phyloP scores from a whole-genome alignment of 176 grass and related monocot species.

The Alloteropsis semialata region DNA sequence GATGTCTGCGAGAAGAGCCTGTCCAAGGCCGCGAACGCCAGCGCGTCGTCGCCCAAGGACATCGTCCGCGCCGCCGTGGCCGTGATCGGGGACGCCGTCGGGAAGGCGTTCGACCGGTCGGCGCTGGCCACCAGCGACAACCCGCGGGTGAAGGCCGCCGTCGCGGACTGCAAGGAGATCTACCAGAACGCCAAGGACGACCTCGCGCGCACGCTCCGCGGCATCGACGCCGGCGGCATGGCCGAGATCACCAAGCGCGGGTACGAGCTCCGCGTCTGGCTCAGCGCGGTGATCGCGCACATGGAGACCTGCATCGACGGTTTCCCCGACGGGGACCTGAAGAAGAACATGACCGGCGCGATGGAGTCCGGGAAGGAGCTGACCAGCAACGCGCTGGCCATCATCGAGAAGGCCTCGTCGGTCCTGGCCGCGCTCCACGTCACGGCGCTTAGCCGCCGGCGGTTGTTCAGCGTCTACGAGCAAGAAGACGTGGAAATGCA shows the following conservation, averaged over 20 bases:
- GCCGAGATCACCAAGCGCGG: slow-evolving; percentile 21
- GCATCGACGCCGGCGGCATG: slow-evolving; percentile 35
- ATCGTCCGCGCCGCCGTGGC: slow-evolving; percentile 48
- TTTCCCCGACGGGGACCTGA: slow-evolving; percentile 65
- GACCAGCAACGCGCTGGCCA: slow-evolving; percentile 69
- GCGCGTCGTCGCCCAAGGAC: slow-evolving; percentile 50
- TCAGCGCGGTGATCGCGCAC: slow-evolving; percentile 67
- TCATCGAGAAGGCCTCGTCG: slow-evolving; percentile 47
- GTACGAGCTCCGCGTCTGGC: slow-evolving; percentile 54
- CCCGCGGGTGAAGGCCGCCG: slow-evolving; percentile 45
- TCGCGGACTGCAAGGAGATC: slow-evolving; percentile 64
- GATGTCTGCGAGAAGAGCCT: slow-evolving; percentile 58
- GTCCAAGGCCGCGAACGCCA: slow-evolving; percentile 42
- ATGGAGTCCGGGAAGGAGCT: slow-evolving; percentile 62
- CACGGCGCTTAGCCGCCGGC: not conserved
- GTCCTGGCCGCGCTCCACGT: slow-evolving; percentile 27
- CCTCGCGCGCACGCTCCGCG: slow-evolving; percentile 34
- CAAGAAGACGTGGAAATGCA: not conserved
- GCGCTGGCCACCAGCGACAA: slow-evolving; percentile 32
- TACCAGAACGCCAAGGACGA: slow-evolving; percentile 42
- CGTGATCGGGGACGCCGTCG: slow-evolving; percentile 45
- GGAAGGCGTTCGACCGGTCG: slow-evolving; percentile 31
- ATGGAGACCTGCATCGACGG: slow-evolving; percentile 86
- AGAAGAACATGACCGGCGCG: slow-evolving; percentile 47
- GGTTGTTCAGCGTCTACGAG: not conserved